These are phyloP conservation scores for Starmerella geochares DNA, from an alignment of 805 yeast species.

Conservation along the genomic window DNA sequence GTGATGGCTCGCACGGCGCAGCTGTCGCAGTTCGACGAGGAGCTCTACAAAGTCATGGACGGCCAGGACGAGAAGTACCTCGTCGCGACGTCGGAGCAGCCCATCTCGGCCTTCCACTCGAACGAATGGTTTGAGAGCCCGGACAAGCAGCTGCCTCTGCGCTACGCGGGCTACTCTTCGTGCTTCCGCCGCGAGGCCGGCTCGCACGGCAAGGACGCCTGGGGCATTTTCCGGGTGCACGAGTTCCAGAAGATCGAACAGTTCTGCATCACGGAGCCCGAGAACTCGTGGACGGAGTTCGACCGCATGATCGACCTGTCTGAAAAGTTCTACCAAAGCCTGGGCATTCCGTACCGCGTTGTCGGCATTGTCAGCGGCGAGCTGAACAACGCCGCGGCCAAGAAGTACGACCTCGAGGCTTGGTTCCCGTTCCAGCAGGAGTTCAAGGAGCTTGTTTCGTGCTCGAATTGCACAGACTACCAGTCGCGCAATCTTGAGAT, in stretches of 20 bases:
- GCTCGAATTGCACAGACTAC: slow-evolving; percentile 98
- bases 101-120: slow-evolving; percentile 94
- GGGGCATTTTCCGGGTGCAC: slow-evolving; percentile 99
- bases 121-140: slow-evolving; percentile 98
- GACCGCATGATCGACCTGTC: slow-evolving; percentile 86
- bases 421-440: slow-evolving; percentile 99
- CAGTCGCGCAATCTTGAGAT: slow-evolving; percentile 98
- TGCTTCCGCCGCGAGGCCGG: slow-evolving; percentile 99
- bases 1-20: slow-evolving; percentile 99
- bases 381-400: slow-evolving; percentile 97
- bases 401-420: slow-evolving; percentile 96
- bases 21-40: slow-evolving; percentile 95
- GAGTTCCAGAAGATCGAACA: slow-evolving; percentile 98
- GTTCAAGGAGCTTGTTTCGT: slow-evolving; percentile 94
- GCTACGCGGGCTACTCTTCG: slow-evolving; percentile 95
- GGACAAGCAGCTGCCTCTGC: slow-evolving; percentile 87
- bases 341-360: slow-evolving; percentile 90
- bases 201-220: slow-evolving; percentile 97
- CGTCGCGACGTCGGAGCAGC: slow-evolving; percentile 98
- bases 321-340: slow-evolving; percentile 85
- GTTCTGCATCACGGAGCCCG: slow-evolving; percentile 92
- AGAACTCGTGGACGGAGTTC: slow-evolving; percentile 94
- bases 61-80: slow-evolving; percentile 96
- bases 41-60: slow-evolving; percentile 89
- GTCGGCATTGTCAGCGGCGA: slow-evolving; percentile 98